Evolutionary conservation across 768 basidiomycete genomes (phyloP).

Genomic region (Auriculariales sp.): DNA sequence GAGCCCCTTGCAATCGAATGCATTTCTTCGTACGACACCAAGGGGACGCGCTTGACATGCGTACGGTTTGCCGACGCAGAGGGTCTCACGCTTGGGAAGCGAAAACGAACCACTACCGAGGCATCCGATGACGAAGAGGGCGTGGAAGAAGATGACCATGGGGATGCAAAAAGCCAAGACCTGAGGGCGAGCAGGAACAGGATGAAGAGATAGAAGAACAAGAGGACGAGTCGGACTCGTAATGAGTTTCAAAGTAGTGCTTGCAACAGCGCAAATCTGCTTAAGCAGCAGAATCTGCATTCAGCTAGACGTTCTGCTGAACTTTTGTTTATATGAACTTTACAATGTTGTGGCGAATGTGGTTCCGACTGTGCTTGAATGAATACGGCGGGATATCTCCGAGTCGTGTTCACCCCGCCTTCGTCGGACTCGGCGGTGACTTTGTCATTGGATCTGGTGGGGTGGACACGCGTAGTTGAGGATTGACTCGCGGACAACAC

Average conservation of each 20-base stretch:
- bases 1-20: conserved; percentile 30
- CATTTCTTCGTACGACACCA: conserved; percentile 61
- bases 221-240: conserved; percentile 15
- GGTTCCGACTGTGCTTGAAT: neutral
- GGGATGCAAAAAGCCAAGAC: conserved; percentile 18
- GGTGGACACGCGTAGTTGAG: neutral
- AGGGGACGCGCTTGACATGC: conserved; percentile 76
- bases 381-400: neutral
- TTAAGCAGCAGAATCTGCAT: too few relatives aligned
- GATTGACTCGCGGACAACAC: neutral
- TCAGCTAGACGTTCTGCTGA: too few relatives aligned
- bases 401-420: neutral
- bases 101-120: conserved; percentile 18
- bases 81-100: conserved; percentile 18
- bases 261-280: too few relatives aligned
- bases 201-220: conserved; percentile 6
- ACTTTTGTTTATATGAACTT: too few relatives aligned
- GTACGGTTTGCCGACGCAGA: conserved; percentile 40
- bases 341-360: too few relatives aligned
- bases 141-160: conserved; percentile 19
- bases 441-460: neutral
- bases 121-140: conserved; percentile 15
- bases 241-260: too few relatives aligned
- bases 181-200: conserved; percentile 2
- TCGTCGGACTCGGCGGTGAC: neutral